Conservation (phyloP, 805 yeast species). For the Candida boleticola region DNA sequence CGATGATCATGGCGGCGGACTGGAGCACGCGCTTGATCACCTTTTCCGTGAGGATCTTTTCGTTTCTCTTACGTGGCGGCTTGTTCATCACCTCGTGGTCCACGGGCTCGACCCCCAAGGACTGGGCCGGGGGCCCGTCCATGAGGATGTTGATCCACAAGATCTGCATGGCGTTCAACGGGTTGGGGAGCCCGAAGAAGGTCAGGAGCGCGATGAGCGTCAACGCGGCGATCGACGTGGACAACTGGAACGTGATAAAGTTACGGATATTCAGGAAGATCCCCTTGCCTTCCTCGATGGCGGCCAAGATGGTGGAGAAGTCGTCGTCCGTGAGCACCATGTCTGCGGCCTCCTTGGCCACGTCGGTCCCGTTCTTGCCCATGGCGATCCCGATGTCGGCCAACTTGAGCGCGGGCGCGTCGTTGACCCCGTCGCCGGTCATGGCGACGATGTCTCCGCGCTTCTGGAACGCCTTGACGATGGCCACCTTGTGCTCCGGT, state of each 20-base stretch:
- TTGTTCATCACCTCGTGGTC: constrained; percentile 93
- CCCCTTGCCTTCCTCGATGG: constrained; percentile 97
- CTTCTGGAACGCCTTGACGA: constrained; percentile 84
- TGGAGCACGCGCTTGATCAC: constrained; percentile 72
- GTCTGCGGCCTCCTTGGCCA: constrained; percentile 97
- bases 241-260: constrained; percentile 90
- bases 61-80: constrained; percentile 92
- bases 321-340: constrained; percentile 98
- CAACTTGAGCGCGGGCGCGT: constrained; percentile 95
- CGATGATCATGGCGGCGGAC: constrained; percentile 72
- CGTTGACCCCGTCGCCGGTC: constrained; percentile 99
- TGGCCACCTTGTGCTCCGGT: constrained; percentile 88
- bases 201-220: constrained; percentile 87
- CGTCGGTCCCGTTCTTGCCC: constrained; percentile 95
- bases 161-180: constrained; percentile 97
- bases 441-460: constrained; percentile 96
- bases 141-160: constrained; percentile 94
- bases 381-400: constrained; percentile 96
- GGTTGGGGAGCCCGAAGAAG: constrained; percentile 83
- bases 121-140: constrained; percentile 99
- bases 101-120: constrained; percentile 95
- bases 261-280: constrained; percentile 94
- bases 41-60: constrained; percentile 70
- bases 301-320: constrained; percentile 87
- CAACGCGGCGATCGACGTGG: constrained; percentile 94